Base-by-base conservation (phyloP, 1,284 basidiomycete species). In the Ceratobasidium sp. region DNA sequence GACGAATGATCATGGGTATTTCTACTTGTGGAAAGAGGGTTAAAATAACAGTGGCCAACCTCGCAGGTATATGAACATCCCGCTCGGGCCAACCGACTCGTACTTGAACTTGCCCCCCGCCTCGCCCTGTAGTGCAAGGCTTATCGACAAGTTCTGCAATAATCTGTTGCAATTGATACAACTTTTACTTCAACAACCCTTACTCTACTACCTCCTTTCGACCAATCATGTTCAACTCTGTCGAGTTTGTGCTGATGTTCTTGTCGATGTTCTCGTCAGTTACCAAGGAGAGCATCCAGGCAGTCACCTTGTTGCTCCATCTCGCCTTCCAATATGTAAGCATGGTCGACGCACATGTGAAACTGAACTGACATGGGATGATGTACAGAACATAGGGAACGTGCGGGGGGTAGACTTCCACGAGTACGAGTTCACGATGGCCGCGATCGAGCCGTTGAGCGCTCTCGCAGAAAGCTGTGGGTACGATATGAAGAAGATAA, bases 151-250 rank as follows among this genome's bases (percentile, higher is more conserved):
- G 54, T 56, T 29, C 54, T 51, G 49, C 49, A 11, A n/a, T 51
- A 19, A n/a, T n/a, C 13, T 29, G 8, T 34, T 56, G 27, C 54
- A 27, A 56, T 29, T 56, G 24, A 29, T 56, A 56, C 29, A 13
- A 24, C n/a, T 27, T 54, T 24, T 54, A 29, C 24, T n/a, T 34
- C 24, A 56, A 56, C 29, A 56, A 31, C 43, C n/a, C 16, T 46
- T 46, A 46, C 16, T 46, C 43, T 46, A 46, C 43, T 4, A 9
- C 43, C 43, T n/a, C 11, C 43, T 46, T 19, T 46, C 43, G 54
- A 58, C 27, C 24, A 27, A 58, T 16, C 29, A 58, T 58, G 54
- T 19, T 58, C 31, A 58, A 58, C 54, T 58, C 54, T 14, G 27
- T 58, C 8, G 54, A 58, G 14, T 31, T 58, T 31, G 54, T 58